Percentiles rank a stretch among this genome's conserved stretches.
These are phyloP conservation scores for Ceratobasidium sp. DNA, from an alignment of 1,284 basidiomycete species.

Conservation along the genomic window DNA sequence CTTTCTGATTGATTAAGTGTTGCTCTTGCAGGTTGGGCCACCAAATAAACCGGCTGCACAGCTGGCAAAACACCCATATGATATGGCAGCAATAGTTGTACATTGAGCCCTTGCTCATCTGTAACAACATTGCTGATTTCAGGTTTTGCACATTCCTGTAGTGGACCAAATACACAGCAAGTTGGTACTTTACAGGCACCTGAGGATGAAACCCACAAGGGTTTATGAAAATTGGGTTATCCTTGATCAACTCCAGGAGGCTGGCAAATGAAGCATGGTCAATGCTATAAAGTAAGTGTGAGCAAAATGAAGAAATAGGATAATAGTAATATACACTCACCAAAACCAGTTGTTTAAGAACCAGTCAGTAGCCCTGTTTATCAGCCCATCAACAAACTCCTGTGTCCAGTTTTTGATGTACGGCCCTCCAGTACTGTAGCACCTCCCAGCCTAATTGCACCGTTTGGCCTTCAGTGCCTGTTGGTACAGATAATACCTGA, in stretches of 20 bases:
- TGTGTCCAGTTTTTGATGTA: not conserved
- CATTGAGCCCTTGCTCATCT: slow-evolving; percentile 1
- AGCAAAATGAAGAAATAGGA: no score
- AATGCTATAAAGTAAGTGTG: not conserved
- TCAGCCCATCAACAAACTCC: not conserved
- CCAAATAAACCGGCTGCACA: not conserved
- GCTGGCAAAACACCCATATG: not conserved
- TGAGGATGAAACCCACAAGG: not conserved
- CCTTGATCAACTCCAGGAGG: not conserved
- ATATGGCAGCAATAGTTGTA: not conserved
- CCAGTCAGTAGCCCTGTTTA: not conserved
- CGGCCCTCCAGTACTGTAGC: not conserved
- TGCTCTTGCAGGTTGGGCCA: not conserved
- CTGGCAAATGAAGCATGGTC: not conserved
- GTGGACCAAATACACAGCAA: not conserved
- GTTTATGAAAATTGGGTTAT: not conserved
- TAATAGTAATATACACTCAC: not conserved
- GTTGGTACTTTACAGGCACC: not conserved
- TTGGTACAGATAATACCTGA: no score
- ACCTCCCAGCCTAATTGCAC: no score
- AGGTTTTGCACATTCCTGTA: not conserved
- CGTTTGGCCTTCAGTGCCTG: no score
- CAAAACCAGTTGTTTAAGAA: slow-evolving; percentile 5
- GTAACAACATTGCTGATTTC: not conserved
- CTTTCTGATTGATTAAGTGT: not conserved